Conservation (phyloP, 225 moss, liverwort and hornwort species). For the Thuidium tamariscinum region DNA sequence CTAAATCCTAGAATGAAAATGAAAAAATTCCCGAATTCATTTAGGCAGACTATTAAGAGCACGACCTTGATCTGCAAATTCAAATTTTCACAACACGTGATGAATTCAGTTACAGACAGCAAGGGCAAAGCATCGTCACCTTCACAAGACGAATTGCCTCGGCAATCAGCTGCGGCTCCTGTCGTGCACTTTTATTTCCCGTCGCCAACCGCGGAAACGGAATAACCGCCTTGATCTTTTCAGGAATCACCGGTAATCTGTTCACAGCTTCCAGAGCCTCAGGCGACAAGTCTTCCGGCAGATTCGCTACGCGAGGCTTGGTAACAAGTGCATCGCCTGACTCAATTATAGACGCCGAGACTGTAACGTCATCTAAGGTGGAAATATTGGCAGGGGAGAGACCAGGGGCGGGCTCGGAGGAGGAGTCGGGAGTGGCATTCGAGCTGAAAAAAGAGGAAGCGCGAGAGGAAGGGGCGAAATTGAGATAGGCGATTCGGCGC, state of each 20-base stretch:
- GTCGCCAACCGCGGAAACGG: conserved; percentile 42
- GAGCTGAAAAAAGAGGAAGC: conserved; percentile 1
- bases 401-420: conserved; percentile 10
- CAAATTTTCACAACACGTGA: background rate
- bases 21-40: background rate
- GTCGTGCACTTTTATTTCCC: conserved; percentile 15
- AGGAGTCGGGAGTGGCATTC: background rate
- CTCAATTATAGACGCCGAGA: conserved; percentile 38
- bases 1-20: background rate
- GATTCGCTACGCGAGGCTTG: conserved; percentile 76
- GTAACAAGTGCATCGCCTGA: conserved; percentile 5
- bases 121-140: conserved; percentile 16
- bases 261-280: conserved; percentile 34
- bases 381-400: conserved; percentile 36
- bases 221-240: conserved; percentile 36
- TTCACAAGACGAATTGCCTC: conserved; percentile 92
- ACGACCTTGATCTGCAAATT: background rate
- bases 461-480: conserved; percentile 1
- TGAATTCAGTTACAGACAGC: background rate
- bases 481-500: conserved; percentile 4
- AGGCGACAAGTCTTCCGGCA: conserved; percentile 70
- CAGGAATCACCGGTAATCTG: conserved; percentile 1
- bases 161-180: conserved; percentile 45
- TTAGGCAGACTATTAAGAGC: background rate
- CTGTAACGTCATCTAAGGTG: conserved; percentile 33